Evolutionary conservation across 176 grass and related monocot genomes (phyloP).

Genomic region (Luzula sylvatica): DNA sequence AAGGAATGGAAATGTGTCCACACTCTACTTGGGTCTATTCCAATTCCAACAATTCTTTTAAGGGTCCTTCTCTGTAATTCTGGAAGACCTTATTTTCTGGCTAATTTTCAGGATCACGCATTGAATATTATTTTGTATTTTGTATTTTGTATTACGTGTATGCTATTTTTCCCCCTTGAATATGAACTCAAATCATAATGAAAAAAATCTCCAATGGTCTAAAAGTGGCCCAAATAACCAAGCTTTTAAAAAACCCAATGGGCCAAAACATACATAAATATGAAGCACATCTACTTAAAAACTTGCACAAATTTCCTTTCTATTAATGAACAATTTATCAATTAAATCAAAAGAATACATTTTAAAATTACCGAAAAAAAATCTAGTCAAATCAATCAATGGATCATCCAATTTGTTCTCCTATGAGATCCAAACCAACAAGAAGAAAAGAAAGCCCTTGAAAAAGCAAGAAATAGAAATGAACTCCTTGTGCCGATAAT

Average conservation of each 20-base stretch:
- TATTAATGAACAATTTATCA: background rate
- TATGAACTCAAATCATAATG: too few relatives aligned
- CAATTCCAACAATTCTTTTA: background rate
- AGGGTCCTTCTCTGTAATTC: background rate
- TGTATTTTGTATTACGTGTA: too few relatives aligned
- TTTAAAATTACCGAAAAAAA: background rate
- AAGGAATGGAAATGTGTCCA: background rate
- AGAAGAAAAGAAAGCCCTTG: slow-evolving; percentile 32
- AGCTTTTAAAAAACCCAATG: too few relatives aligned
- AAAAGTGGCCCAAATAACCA: too few relatives aligned
- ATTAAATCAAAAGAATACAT: slow-evolving; percentile 15
- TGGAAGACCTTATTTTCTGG: slow-evolving; percentile 3
- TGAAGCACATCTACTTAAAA: too few relatives aligned
- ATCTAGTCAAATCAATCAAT: background rate
- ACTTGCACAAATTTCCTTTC: too few relatives aligned
- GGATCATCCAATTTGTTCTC: slow-evolving; percentile 22
- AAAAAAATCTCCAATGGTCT: too few relatives aligned
- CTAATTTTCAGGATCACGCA: slow-evolving; percentile 16
- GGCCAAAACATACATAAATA: too few relatives aligned
- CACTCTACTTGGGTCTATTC: background rate
- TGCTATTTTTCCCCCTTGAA: too few relatives aligned
- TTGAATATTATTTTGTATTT: background rate
- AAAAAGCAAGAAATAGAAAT: slow-evolving; percentile 34
- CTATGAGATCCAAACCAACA: slow-evolving; percentile 34
- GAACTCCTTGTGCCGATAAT: slow-evolving; percentile 31